phyloP scores from a whole-genome alignment of 2,329 filamentous ascomycete genomes.

The Monilinia fructicola region DNA sequence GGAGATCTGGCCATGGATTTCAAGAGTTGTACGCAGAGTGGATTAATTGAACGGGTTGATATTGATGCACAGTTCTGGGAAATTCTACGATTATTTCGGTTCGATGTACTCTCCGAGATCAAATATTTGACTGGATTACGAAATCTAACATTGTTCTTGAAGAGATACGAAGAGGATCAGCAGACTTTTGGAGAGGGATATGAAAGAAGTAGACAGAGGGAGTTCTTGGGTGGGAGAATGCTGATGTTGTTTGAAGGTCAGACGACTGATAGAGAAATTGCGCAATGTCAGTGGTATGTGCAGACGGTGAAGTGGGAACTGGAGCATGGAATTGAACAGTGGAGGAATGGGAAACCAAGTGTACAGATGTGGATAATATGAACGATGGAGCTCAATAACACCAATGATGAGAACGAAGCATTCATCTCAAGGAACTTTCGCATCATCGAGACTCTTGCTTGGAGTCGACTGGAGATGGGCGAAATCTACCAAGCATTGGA shows the following conservation, averaged over 20 bases:
- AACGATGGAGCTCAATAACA: not conserved
- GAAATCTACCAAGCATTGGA: not conserved
- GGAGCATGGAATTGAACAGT: slow-evolving; percentile 16
- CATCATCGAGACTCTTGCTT: not conserved
- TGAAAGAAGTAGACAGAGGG: slow-evolving; percentile 1
- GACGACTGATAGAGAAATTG: slow-evolving; percentile 17
- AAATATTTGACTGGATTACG: slow-evolving; percentile 19
- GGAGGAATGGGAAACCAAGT: slow-evolving; percentile 15
- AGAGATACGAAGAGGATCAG: slow-evolving; percentile 6
- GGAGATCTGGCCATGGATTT: slow-evolving; percentile 26
- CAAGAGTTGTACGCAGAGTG: slow-evolving; percentile 3
- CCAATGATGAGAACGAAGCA: not conserved
- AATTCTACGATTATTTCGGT: slow-evolving; percentile 24
- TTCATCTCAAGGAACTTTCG: not conserved
- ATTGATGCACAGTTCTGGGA: slow-evolving; percentile 28
- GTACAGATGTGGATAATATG: slow-evolving; percentile 27
- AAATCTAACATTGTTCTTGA: slow-evolving; percentile 23
- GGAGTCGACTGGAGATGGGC: not conserved
- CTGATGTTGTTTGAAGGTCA: slow-evolving; percentile 10
- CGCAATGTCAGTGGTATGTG: slow-evolving; percentile 24
- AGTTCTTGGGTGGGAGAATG: slow-evolving; percentile 10
- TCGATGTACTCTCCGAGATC: slow-evolving; percentile 24
- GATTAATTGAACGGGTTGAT: slow-evolving; percentile 24
- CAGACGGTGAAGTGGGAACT: slow-evolving; percentile 23
- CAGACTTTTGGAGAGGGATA: slow-evolving; percentile 1